Evolutionary conservation across 768 basidiomycete genomes (phyloP).

Genomic region (Lactarius akahatsu): DNA sequence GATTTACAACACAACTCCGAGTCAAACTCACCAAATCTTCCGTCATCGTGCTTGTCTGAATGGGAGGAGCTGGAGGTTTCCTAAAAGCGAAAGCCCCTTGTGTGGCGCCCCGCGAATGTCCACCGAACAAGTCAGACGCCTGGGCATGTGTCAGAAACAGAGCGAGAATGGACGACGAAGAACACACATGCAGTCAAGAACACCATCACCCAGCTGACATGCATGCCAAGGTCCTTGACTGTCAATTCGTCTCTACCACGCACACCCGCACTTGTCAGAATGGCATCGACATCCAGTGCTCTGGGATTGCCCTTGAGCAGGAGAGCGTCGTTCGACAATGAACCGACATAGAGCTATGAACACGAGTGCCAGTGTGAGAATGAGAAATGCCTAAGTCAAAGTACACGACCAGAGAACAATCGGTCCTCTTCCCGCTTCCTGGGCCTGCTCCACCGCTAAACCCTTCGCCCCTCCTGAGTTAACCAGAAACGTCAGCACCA

Average conservation of each 20-base stretch:
- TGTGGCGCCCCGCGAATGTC: too few species aligned
- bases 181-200: constrained; percentile 87
- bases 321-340: constrained; percentile 55
- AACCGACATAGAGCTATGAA: constrained; percentile 57
- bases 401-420: too few species aligned
- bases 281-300: constrained; percentile 60
- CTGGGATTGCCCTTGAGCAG: constrained; percentile 56
- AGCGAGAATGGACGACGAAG: background rate
- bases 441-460: constrained; percentile 3
- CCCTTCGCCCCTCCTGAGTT: background rate
- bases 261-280: constrained; percentile 57
- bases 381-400: background rate
- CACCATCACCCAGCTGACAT: constrained; percentile 85
- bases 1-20: too few species aligned
- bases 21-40: too few species aligned
- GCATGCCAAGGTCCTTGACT: constrained; percentile 89
- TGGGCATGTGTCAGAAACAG: background rate
- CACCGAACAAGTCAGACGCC: too few species aligned
- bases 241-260: constrained; percentile 58
- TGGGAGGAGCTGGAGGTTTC: too few species aligned
- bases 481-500: constrained; percentile 4
- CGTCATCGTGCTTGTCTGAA: too few species aligned
- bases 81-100: too few species aligned
- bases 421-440: too few species aligned
- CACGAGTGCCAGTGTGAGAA: constrained; percentile 7